Percentiles rank a stretch among this genome's conserved stretches.
Conservation (phyloP, 371 early-diverging fungal species). For the Mortierella sp. region DNA sequence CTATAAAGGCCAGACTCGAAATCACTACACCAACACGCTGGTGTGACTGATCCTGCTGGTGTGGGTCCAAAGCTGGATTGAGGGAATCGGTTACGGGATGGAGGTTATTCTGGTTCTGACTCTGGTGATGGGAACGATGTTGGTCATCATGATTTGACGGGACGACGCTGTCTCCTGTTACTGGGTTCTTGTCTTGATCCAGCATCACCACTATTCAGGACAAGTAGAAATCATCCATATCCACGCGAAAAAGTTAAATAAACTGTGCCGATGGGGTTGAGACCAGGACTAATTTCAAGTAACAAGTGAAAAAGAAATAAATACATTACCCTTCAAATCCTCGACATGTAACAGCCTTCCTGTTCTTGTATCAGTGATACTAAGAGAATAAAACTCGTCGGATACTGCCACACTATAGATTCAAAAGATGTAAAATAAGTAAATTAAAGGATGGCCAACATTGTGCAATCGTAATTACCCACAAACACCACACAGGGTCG, state of each 20-base stretch:
- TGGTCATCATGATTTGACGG: neutral
- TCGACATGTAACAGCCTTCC: constrained; percentile 35
- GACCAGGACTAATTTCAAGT: no score
- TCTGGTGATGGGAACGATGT: neutral
- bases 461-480: neutral
- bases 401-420: constrained; percentile 35
- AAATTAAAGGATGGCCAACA: no score
- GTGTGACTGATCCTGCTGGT: constrained; percentile 9
- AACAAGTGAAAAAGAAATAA: neutral
- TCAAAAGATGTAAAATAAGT: neutral
- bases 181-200: constrained; percentile 19
- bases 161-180: neutral
- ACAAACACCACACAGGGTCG: neutral
- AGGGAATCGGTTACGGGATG: neutral
- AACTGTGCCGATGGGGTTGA: no score
- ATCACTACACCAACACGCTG: constrained; percentile 41
- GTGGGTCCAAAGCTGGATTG: neutral
- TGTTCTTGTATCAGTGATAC: constrained; percentile 32
- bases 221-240: neutral
- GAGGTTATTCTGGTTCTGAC: neutral
- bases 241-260: no score
- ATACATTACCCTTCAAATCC: constrained; percentile 42
- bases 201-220: constrained; percentile 26
- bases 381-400: constrained; percentile 42
- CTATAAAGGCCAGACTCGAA: constrained; percentile 31